phyloP scores from a whole-genome alignment of 2,329 filamentous ascomycete species.

The Curvularia hawaiiensis region DNA sequence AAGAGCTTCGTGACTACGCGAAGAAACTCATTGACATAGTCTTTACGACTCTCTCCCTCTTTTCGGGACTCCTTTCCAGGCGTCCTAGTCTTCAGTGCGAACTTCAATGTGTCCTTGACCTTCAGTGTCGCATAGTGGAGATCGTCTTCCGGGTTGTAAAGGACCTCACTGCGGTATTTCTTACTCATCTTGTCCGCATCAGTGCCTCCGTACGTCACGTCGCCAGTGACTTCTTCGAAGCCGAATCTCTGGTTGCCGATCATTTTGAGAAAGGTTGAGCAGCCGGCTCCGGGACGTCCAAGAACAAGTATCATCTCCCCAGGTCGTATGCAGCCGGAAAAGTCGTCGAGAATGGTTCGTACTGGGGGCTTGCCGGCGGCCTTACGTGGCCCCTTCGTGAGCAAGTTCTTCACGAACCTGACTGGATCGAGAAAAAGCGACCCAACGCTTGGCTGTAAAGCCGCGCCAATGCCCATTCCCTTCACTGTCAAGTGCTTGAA shows the following conservation, averaged over 20 bases:
- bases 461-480: constrained; percentile 64
- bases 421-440: constrained; percentile 67
- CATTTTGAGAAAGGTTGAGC: constrained; percentile 73
- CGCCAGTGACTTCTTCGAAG: constrained; percentile 63
- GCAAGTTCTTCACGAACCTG: constrained; percentile 58
- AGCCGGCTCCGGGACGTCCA: constrained; percentile 69
- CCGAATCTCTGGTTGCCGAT: constrained; percentile 68
- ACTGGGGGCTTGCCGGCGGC: constrained; percentile 59
- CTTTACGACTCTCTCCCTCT: constrained; percentile 63
- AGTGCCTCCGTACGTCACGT: constrained; percentile 61
- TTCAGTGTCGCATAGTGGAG: constrained; percentile 79
- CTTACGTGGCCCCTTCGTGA: constrained; percentile 50
- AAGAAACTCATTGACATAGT: constrained; percentile 67
- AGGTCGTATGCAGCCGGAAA: constrained; percentile 71
- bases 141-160: constrained; percentile 81
- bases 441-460: constrained; percentile 64
- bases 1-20: constrained; percentile 73
- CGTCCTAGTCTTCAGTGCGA: constrained; percentile 72
- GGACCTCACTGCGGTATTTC: constrained; percentile 67
- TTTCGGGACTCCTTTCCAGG: constrained; percentile 66
- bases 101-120: constrained; percentile 74
- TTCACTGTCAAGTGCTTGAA: constrained; percentile 69
- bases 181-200: constrained; percentile 57
- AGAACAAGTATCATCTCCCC: constrained; percentile 75
- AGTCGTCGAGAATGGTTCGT: constrained; percentile 68